These are phyloP conservation scores for Podila verticillata DNA, from an alignment of 192 early-diverging fungal genomes.

Conservation along the genomic window DNA sequence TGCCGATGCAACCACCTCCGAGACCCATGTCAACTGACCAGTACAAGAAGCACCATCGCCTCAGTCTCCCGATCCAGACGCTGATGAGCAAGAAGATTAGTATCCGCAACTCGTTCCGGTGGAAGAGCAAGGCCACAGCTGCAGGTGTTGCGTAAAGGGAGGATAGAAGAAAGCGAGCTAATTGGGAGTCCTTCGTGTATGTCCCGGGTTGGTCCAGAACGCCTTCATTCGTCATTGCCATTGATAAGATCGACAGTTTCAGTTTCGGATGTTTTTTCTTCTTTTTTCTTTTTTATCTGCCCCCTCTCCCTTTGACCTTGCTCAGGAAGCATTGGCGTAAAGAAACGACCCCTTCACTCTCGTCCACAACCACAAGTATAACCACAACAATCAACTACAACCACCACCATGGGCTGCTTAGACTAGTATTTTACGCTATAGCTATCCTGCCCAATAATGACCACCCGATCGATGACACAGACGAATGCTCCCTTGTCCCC, in stretches of 20 bases:
- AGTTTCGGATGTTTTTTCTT: too few species aligned
- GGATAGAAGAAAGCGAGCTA: neutral
- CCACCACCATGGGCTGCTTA: neutral
- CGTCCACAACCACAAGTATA: neutral
- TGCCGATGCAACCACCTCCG: slow-evolving; percentile 14
- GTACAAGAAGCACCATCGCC: slow-evolving; percentile 38
- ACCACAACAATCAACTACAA: neutral
- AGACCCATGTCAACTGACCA: slow-evolving; percentile 35
- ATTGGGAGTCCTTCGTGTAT: neutral
- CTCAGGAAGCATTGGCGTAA: neutral
- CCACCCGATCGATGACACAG: neutral
- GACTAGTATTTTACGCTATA: neutral
- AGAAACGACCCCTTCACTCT: neutral
- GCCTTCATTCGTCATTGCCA: too few species aligned
- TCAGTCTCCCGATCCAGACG: slow-evolving; percentile 36
- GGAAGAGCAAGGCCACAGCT: slow-evolving; percentile 21
- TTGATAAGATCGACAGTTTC: too few species aligned
- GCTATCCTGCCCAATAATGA: neutral
- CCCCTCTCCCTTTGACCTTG: too few species aligned
- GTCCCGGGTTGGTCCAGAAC: too few species aligned
- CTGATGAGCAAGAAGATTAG: slow-evolving; percentile 40
- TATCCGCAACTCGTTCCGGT: slow-evolving; percentile 24
- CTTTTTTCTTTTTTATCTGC: too few species aligned
- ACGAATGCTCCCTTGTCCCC: too few species aligned
- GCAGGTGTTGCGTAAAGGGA: slow-evolving; percentile 1